Evolutionary conservation across 2,329 filamentous ascomycete genomes (phyloP).

Genomic region (Trichoderma breve): DNA sequence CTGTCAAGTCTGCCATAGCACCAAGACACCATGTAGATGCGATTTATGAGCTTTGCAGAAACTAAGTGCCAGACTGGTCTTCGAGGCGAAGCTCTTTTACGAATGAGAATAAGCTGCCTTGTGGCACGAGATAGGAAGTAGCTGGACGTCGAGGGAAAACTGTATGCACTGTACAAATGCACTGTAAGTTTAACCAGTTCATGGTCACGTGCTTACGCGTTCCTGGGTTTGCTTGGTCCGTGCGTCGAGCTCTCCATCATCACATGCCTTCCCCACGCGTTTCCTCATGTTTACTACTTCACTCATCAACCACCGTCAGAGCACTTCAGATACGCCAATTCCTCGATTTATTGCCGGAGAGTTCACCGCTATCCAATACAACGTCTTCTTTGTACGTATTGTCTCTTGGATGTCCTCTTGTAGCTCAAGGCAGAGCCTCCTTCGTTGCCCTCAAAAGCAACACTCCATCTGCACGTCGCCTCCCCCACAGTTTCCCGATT

Average conservation of each 20-base stretch:
- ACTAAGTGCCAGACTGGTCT: background rate
- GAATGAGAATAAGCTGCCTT: background rate
- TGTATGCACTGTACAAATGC: background rate
- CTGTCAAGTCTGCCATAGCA: constrained; percentile 31
- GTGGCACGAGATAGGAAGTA: background rate
- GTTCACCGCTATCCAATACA: background rate
- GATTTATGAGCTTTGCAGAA: background rate
- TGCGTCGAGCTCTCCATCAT: constrained; percentile 4
- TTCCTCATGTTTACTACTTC: constrained; percentile 1
- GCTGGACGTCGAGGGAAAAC: background rate
- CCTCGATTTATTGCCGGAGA: constrained; percentile 15
- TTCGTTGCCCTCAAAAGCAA: constrained; percentile 36
- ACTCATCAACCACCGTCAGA: constrained; percentile 11
- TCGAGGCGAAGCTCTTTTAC: background rate
- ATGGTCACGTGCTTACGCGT: constrained; percentile 22
- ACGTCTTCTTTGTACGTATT: constrained; percentile 2
- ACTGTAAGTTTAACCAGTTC: background rate
- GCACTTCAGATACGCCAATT: constrained; percentile 12
- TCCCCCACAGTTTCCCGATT: constrained; percentile 77
- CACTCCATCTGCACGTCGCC: constrained; percentile 60
- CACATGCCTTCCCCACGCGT: constrained; percentile 14
- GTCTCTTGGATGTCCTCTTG: background rate
- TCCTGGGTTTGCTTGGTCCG: background rate
- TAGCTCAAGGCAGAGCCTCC: constrained; percentile 39
- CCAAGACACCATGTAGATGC: background rate